Evolutionary conservation across 257 asterid species (phyloP), one percentile per base, ranked within the genome.

Genomic region (Leptodermis oblonga): DNA sequence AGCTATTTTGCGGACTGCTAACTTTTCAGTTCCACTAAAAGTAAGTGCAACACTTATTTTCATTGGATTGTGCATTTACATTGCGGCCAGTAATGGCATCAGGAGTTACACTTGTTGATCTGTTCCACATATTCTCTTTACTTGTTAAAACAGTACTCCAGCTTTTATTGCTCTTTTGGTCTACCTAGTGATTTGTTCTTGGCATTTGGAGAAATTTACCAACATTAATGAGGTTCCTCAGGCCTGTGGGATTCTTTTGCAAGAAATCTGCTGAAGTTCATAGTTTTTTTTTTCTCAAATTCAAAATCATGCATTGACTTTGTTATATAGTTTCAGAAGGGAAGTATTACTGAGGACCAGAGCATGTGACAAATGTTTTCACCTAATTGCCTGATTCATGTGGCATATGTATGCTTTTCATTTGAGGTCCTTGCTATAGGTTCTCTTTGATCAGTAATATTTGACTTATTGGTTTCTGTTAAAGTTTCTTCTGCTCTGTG

Each of bases 1-100:
- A 81, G 86, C 99, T 73, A 94, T 94, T 74, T 39, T 94, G 87
- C 90, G 95, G 61, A 94, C 97, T 26, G 78, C 97, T 58, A 86
- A 91, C 76, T 84, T 91, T 74, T 87, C 97, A 25, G 83, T 87
- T 74, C 97, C 97, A 36, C 81, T 94, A 33, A 94, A 86, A 79
- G 97, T 94, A 86, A 84, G 92, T 80, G 56, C 53, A 61, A 51
- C 22, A 23, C 25, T 5, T 43, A 30, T 49, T 71, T 28, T 4
- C 48, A 31, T 59, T 60, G 49, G 13, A 14, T 46, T 45, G 3
- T 9, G 18, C 23, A 51, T 18, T 51, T 49, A 11, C 3, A 4
- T 25, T 51, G 63, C 49, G 20, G 36, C 28, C 33, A 4, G 12
- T 5, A 20, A 36, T 49, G 26, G 12, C 58, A 51, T 68, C 9